Base-by-base conservation (phyloP, 441 rosid genomes). In the Populus hybrid region DNA sequence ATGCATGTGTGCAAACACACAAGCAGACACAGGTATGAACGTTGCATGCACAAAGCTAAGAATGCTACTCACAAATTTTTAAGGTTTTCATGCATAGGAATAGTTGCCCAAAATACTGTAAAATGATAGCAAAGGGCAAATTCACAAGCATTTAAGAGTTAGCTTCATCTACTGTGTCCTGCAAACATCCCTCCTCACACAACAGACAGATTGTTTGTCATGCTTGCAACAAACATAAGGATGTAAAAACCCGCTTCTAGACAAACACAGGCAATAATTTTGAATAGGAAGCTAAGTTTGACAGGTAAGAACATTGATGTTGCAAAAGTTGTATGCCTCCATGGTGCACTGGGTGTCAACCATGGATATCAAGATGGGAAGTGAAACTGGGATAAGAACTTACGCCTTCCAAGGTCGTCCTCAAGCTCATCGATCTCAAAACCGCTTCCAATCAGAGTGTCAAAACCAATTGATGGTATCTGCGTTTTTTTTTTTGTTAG, bases 331-430 rank as follows among this genome's bases (percentile, higher is more conserved):
- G 63, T 34, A 10, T 9, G 61, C 75, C 57, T 50, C 40, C 34
- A 57, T 8, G 46, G 12, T 68, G 28, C 42, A 68, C 20, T 68
- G 16, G 64, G 21, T 8, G 14, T 75, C 21, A 24, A 67, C 38
- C 42, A 50, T 12, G 12, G 21, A 10, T n/a, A 30, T 12, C 24
- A 38, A 26, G 50, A 24, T 32, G 18, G 72, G 40, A 28, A 59
- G 23, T 23, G 46, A 4, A 57, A 67, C 42, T 1, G 8, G 46
- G 73, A 67, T 23, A 76, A 14, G 8, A 42, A 36, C 20, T 82
- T 86, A 92, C 99, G 98, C 78, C 91, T 93, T 84, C 99, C 99
- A 64, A 95, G 98, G 79, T 95, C 99, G 86, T 93, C 99, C 84
- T 84, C 90, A 36, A 95, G 99, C 87, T 95, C 98, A 75, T 95